Base-by-base conservation (phyloP, 2,329 filamentous ascomycete species). In the Aureobasidium sp. region DNA sequence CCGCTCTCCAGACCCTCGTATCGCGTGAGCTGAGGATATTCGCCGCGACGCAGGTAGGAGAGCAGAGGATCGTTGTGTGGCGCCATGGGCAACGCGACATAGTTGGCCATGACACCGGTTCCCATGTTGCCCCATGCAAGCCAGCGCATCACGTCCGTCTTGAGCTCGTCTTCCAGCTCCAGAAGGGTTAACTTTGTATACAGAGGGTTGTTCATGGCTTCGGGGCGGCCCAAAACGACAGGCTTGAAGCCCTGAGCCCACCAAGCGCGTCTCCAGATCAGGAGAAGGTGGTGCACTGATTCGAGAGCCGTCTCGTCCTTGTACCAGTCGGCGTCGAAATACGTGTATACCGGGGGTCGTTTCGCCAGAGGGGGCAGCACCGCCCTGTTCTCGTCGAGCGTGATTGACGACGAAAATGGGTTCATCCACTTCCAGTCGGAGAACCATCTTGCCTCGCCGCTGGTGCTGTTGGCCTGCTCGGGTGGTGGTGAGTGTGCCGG, bases 161-260 rank as follows among this genome's bases (percentile, higher is more conserved):
- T 86, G 63, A 94, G 74, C 1, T 77, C 78, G 0, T 80, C 71
- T n/a, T 86, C 80, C 34, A 91, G 70, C n/a, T 84, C 77, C 62
- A 84, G 74, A 25, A 74, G 72, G 72, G 91, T 87, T 59, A 96
- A 77, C 59, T 86, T 80, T 66, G 86, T 81, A 72, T 93, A 96
- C 22, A 89, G 76, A 0, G 89, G 89, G 70, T 96, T 94, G 70
- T 86, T 86, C 80, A 87, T 88, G 20, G 92, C 91, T 72, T 97
- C 93, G 1, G 83, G 85, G 17, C 85, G 83, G 56, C 89, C 87
- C 62, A 97, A 76, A 44, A 97, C 88, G 8, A 94, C 81, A 0
- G 94, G 93, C 65, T 82, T 86, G 76, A 97, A 97, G 12, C 93
- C 94, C 69, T 95, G 86, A 0, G 92, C 91, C 90, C 91, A 97